Evolutionary conservation across 805 yeast genomes (phyloP), one percentile per base, ranked within the genome.

Genomic region (Starmerella ratchasimensis): DNA sequence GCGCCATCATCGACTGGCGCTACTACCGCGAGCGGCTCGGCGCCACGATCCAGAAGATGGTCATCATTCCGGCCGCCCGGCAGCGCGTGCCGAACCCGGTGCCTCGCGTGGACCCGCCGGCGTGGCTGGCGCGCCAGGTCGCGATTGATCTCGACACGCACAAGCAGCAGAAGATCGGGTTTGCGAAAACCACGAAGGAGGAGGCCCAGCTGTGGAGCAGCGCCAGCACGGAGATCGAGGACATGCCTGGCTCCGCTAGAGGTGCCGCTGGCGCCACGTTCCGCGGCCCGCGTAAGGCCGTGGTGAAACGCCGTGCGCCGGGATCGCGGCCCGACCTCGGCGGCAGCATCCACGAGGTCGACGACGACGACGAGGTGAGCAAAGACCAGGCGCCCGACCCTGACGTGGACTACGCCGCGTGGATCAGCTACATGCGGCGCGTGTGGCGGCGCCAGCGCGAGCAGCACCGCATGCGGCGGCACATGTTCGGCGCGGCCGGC

Each of bases 51-150:
- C 95, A 86, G 56, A 90, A 93, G 59, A 83, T 90, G 50, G 81
- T 90, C 48, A 80, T 95, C 0, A 88, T 90, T 48, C 99, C 99
- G 2, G 99, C 99, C 4, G 97, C 96, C 5, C 64, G 88, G 38
- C 98, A 90, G 61, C 73, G 74, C 36, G 72, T 88, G 14, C 60
- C 65, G 11, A 93, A 90, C 52, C 99, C 99, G 0, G 96, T 93
- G 31, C 96, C 96, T 4, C 66, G 96, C 48, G 88, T 93, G 5
- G 71, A 72, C 3, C 96, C 88, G 52, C 99, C 99, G 0, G 90
- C 78, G 22, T 90, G 99, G 99, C 64, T 90, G 39, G 69, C 67
- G 42, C 75, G 68, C 48, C 70, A 69, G 42, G 73, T 88, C 37
- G 65, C 68, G 2, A 61, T 60, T 5, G 70, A 65, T 38, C 72